Percentiles rank a stretch among this genome's conserved stretches.
Conservation (phyloP, 768 basidiomycete species). For the Leccinum barrowsii region DNA sequence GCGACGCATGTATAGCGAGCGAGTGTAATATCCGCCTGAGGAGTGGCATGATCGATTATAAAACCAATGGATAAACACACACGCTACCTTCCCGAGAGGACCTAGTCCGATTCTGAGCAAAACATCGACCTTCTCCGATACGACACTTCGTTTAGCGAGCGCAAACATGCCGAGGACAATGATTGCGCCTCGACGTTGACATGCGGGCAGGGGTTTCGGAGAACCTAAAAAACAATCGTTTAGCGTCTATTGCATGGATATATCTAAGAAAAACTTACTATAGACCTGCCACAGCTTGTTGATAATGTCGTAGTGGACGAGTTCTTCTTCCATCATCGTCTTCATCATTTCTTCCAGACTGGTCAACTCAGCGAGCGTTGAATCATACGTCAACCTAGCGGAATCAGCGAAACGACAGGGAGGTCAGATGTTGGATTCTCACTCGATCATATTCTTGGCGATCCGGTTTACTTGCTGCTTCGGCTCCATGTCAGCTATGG, state of each 20-base stretch:
- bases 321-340: conserved; percentile 89
- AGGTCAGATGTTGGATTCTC: conserved; percentile 19
- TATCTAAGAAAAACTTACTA: conserved; percentile 47
- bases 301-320: conserved; percentile 81
- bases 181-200: conserved; percentile 91
- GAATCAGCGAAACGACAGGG: background rate
- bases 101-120: conserved; percentile 88
- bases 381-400: conserved; percentile 79
- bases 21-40: conserved; percentile 79
- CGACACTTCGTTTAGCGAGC: conserved; percentile 70
- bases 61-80: background rate
- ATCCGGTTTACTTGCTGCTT: conserved; percentile 90
- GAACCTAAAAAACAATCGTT: conserved; percentile 48
- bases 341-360: conserved; percentile 96
- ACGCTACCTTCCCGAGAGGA: conserved; percentile 68
- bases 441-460: conserved; percentile 98
- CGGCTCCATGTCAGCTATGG: conserved; percentile 64
- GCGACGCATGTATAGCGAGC: conserved; percentile 94
- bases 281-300: conserved; percentile 96
- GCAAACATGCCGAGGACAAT: conserved; percentile 98
- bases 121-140: conserved; percentile 79
- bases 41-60: background rate
- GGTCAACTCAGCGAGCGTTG: conserved; percentile 92
- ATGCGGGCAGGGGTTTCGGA: conserved; percentile 66
- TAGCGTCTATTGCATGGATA: background rate